Evolutionary conservation across 1,284 basidiomycete genomes (phyloP), one percentile per base, ranked within the genome.

Genomic region (Sphaerobolus stellatus): DNA sequence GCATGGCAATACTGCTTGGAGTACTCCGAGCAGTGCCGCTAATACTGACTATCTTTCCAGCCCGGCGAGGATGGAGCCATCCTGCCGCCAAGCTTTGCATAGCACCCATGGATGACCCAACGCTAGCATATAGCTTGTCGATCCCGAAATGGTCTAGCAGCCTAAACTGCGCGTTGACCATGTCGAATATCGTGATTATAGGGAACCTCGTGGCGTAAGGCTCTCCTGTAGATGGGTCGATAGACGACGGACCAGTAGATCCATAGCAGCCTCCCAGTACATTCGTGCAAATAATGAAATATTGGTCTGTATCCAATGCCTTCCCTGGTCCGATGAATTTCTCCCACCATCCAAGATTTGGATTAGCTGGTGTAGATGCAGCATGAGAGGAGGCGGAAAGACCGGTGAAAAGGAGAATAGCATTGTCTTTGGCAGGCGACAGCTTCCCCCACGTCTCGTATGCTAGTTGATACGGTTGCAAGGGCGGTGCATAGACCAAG

Each of bases 361-460:
- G 84, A 61, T 97, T 98, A 11, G 79, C 72, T 2, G 79, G 68
- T 0, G 90, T 90, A 11, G 90, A 90, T 1, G 94, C 94, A 1
- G 97, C 96, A 73, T 99, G 96, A 0, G 94, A 97, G 2, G 92
- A 95, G 0, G 96, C 96, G 2, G 91, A 94, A 2, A 99, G 80
- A 24, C 96, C 96, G 0, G 96, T 99, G 66, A 98, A 96, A 3
- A 99, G 80, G n/a, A 99, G 83, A 51, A 99, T 95, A 49, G 83
- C 95, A 67, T 99, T 99, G 70, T 92, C 88, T 40, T 79, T 82
- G 7, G 76, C 68, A 0, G 84, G 77, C 29, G 92, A 92, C 53
- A 99, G 84, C 1, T 81, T 83, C 2, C 96, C 96, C 97, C 97
- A 99, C 0, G 96, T 94, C 74, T 99, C 96, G 78, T 99, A 99